Evolutionary conservation across 2,329 filamentous ascomycete genomes (phyloP).

Genomic region (Fusarium luffae): DNA sequence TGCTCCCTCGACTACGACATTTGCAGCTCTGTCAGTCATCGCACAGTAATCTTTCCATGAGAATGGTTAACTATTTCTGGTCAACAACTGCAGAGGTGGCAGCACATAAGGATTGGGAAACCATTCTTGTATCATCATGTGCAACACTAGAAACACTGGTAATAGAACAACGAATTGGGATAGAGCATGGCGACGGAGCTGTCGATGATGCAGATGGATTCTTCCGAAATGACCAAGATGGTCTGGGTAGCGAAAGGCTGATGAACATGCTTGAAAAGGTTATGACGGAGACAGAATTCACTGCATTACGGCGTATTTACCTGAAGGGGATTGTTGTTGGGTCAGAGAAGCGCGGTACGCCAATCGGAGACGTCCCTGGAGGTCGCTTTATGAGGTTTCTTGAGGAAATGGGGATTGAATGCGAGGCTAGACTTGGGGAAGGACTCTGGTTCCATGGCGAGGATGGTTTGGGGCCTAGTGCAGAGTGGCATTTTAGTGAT

Average conservation of each 20-base stretch:
- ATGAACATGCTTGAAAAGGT: neutral
- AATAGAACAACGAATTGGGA: neutral
- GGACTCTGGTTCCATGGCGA: accelerated
- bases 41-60: neutral
- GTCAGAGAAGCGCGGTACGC: neutral
- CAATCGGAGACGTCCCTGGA: neutral
- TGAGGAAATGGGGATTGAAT: neutral
- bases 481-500: neutral
- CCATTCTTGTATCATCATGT: no score
- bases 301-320: neutral
- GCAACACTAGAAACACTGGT: no score
- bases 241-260: neutral
- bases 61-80: neutral
- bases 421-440: neutral
- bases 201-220: neutral
- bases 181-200: neutral
- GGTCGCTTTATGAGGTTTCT: neutral
- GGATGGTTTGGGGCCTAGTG: accelerated
- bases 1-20: neutral
- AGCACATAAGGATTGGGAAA: no score
- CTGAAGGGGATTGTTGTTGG: neutral
- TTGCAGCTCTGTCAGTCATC: neutral
- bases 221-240: neutral
- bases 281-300: neutral
- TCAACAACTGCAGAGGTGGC: neutral